Conservation (phyloP, 2,329 filamentous ascomycete genomes). For the Aureobasidium musti region DNA sequence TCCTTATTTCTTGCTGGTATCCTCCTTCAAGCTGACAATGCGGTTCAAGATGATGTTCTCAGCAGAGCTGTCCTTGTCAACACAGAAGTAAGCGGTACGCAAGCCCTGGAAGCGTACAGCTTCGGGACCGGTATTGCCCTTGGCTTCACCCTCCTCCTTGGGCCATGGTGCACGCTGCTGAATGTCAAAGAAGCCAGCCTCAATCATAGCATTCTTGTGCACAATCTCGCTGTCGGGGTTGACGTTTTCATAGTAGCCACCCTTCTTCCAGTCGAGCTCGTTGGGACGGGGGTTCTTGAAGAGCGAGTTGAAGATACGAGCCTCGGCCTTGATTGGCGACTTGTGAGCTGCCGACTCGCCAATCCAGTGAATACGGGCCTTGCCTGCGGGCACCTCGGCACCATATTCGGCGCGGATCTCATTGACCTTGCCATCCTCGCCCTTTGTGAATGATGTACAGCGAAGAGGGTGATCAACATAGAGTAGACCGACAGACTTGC, state of each 20-base stretch:
- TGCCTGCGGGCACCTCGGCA: constrained; percentile 59
- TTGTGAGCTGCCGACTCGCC: constrained; percentile 64
- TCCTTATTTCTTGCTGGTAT: constrained; percentile 63
- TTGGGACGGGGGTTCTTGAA: constrained; percentile 87
- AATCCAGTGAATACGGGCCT: constrained; percentile 82
- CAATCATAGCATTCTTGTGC: constrained; percentile 76
- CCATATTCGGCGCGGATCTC: constrained; percentile 67
- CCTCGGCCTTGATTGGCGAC: constrained; percentile 66
- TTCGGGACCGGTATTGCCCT: constrained; percentile 58
- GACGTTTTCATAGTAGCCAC: constrained; percentile 80
- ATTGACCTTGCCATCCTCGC: constrained; percentile 64
- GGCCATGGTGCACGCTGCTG: constrained; percentile 75
- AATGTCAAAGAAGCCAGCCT: constrained; percentile 80
- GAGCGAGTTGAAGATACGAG: constrained; percentile 75
- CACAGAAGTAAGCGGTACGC: constrained; percentile 82
- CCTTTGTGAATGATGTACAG: constrained; percentile 67
- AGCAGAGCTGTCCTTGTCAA: constrained; percentile 69
- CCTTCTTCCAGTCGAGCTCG: constrained; percentile 65
- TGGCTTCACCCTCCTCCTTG: constrained; percentile 69
- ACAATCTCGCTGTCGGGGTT: constrained; percentile 81
- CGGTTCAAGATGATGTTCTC: constrained; percentile 86
- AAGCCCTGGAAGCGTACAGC: constrained; percentile 90
- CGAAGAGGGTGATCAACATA: constrained; percentile 70
- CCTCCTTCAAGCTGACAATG: constrained; percentile 90
- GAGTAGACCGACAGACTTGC: constrained; percentile 72